Evolutionary conservation across 1,139 yeast species (phyloP), one percentile per base, ranked within the genome.

Genomic region (Spencermartinsiella ligniputridi): DNA sequence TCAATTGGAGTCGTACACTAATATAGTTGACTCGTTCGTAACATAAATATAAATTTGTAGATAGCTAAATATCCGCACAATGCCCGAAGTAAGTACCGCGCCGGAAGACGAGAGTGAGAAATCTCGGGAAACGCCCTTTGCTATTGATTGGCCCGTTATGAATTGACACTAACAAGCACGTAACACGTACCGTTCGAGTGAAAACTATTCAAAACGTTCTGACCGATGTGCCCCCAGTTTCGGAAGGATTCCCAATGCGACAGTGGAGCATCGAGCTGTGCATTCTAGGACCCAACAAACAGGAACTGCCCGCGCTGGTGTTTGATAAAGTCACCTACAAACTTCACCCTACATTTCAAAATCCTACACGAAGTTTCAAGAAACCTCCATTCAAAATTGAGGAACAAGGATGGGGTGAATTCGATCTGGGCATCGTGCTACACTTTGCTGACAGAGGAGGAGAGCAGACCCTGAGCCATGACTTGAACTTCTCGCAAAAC

Each of bases 381-480:
- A 81, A 81, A 58, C 79, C 86, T 17, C 98, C 98, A n/a, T 92
- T 90, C 69, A 76, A 70, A 60, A 83, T 92, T 45, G 87, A 82
- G 62, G 98, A 92, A 66, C 84, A 88, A 70, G 98, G 98, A 40
- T 92, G 98, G 98, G 98, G 98, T 61, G 98, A 92, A 56, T 90
- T 90, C 60, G 96, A 90, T 62, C 76, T 92, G 61, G 88, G 87
- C 40, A 82, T 92, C 52, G 75, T 86, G 16, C 72, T 89, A 47
- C 86, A 83, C 54, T 72, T 86, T 47, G 75, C 85, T 27, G 97
- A 95, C 49, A 85, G 84, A 60, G 85, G 83, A 43, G 97, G 97
- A 39, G 97, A 89, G 63, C 76, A 86, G 53, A 85, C 86, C 60
- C 67, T 92, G 51, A 79, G 78, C 59, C 97, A 92, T 64, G 97